Evolutionary conservation across 805 yeast genomes (phyloP).

Genomic region (Danielia reshetovae): DNA sequence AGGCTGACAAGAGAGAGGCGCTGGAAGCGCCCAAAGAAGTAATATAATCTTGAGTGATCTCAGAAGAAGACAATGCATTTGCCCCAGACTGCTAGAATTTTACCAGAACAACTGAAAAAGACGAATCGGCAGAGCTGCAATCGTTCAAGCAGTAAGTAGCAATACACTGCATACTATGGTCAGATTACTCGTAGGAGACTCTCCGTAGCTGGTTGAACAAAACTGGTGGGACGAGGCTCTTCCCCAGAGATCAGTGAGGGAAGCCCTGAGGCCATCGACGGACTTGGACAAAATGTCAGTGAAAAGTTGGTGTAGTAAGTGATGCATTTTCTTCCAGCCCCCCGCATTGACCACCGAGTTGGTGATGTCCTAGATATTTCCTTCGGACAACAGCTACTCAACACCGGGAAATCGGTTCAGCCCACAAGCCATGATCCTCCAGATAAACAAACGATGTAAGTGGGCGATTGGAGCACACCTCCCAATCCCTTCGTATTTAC

Average conservation of each 20-base stretch:
- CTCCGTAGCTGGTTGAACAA: too few relatives aligned
- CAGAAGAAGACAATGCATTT: too few relatives aligned
- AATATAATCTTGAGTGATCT: too few relatives aligned
- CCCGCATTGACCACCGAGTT: constrained; percentile 28
- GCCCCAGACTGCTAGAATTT: too few relatives aligned
- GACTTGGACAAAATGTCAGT: constrained; percentile 23
- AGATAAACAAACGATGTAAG: constrained; percentile 8
- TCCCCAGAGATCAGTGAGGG: constrained; percentile 39
- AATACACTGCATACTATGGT: too few relatives aligned
- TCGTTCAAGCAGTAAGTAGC: too few relatives aligned
- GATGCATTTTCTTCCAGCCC: constrained; percentile 23
- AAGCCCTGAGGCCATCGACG: constrained; percentile 30
- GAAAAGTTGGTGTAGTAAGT: constrained; percentile 18
- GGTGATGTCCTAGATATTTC: constrained; percentile 30
- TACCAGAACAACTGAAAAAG: too few relatives aligned
- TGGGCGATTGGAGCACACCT: constrained; percentile 8
- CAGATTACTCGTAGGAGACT: too few relatives aligned
- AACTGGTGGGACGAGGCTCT: constrained; percentile 36
- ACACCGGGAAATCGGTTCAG: constrained; percentile 55
- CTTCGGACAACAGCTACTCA: constrained; percentile 26
- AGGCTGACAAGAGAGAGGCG: too few relatives aligned
- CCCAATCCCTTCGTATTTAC: constrained; percentile 9
- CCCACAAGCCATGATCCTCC: constrained; percentile 11
- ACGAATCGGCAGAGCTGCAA: too few relatives aligned
- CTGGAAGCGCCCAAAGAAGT: too few relatives aligned